phyloP scores from a whole-genome alignment of 331 rosid species.

The Erythrophleum ivorense region DNA sequence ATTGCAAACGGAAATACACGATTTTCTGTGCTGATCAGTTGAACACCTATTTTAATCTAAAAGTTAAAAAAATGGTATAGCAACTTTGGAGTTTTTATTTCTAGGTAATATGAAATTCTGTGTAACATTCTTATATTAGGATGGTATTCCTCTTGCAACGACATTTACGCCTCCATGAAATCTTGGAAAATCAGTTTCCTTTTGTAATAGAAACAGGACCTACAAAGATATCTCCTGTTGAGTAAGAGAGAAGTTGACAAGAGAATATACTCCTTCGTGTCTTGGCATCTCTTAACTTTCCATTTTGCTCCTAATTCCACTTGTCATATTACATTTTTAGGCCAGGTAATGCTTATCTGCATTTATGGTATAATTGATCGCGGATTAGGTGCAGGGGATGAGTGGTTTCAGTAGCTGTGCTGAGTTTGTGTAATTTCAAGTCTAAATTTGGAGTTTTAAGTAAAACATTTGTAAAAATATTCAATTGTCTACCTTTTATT shows the following conservation, averaged over 20 bases:
- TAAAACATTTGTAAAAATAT: not conserved
- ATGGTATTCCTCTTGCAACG: not conserved
- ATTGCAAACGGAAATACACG: not conserved
- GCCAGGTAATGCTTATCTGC: not conserved
- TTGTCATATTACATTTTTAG: slow-evolving; percentile 3
- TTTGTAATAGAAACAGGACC: not conserved
- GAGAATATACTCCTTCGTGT: not conserved
- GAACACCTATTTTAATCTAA: not conserved
- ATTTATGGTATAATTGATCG: slow-evolving; percentile 29
- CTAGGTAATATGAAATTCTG: not conserved
- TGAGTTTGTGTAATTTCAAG: slow-evolving; percentile 17
- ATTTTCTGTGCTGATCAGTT: not conserved
- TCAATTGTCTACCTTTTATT: not conserved
- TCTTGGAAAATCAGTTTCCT: not conserved
- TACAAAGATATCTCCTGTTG: not conserved
- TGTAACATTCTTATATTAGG: not conserved
- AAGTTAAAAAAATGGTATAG: not conserved
- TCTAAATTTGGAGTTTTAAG: not conserved
- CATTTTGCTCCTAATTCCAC: not conserved
- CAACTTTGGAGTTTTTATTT: not conserved
- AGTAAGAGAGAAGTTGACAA: slow-evolving; percentile 4
- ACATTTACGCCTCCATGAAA: not conserved
- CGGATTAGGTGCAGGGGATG: slow-evolving; percentile 31
- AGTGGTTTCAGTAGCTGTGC: slow-evolving; percentile 25
- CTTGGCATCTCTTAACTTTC: slow-evolving; percentile 10